These are phyloP conservation scores for Cardiospermum halicacabum DNA, from an alignment of 345 rosid genomes.

Conservation along the genomic window DNA sequence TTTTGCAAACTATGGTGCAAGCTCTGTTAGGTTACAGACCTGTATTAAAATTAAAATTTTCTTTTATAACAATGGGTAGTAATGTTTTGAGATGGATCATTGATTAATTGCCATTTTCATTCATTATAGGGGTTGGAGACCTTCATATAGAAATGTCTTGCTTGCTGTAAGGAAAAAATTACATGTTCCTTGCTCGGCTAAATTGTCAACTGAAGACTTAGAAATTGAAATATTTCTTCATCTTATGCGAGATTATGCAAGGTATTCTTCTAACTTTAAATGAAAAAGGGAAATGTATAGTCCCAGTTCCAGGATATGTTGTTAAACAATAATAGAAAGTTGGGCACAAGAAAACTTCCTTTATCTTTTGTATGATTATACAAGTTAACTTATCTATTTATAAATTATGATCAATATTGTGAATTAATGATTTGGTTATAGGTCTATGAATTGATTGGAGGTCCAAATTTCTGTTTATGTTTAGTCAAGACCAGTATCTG, in stretches of 20 bases:
- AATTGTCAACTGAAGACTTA: constrained; percentile 69
- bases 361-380: constrained; percentile 53
- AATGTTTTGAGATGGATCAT: constrained; percentile 3
- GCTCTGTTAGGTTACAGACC: not conserved
- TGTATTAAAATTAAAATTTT: not conserved
- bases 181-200: constrained; percentile 72
- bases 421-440: not conserved
- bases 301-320: not conserved
- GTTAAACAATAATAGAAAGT: constrained; percentile 47
- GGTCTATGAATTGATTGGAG: not conserved
- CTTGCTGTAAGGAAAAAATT: constrained; percentile 70
- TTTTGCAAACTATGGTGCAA: not conserved
- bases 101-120: constrained; percentile 8
- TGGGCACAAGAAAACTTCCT: constrained; percentile 82
- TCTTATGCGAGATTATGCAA: constrained; percentile 53
- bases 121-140: constrained; percentile 77
- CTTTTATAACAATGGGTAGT: constrained; percentile 2
- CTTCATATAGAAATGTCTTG: constrained; percentile 71
- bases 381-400: constrained; percentile 29
- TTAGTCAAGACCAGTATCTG: not conserved
- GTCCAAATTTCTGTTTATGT: not conserved
- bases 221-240: constrained; percentile 89
- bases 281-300: not conserved
- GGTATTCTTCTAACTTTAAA: constrained; percentile 32
- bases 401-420: not conserved